A percentile compares a stretch with the other conserved stretches of the same genome.
phyloP scores from a whole-genome alignment of 2,329 filamentous ascomycete species.

The Hypoxylon sp. region DNA sequence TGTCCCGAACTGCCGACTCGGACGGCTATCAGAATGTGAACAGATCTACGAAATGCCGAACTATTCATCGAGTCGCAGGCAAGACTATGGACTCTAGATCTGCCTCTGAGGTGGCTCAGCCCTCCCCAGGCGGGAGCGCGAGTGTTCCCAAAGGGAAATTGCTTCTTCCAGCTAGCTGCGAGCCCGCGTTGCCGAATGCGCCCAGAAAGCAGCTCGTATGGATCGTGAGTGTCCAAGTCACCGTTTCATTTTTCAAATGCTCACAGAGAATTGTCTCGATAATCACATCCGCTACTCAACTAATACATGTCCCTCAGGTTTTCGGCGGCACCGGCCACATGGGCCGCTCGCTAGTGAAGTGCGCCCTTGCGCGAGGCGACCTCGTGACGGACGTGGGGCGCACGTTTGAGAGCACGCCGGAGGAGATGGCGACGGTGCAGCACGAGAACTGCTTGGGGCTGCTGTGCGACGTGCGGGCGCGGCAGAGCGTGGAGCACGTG shows the following conservation, averaged over 20 bases:
- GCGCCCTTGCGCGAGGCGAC: conserved; percentile 80
- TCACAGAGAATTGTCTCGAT: background rate
- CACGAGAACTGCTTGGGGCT: conserved; percentile 77
- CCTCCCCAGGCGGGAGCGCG: conserved; percentile 40
- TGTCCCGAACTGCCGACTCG: conserved; percentile 16
- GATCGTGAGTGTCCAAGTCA: conserved; percentile 69
- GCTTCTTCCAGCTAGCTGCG: conserved; percentile 82
- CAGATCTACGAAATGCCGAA: conserved; percentile 28
- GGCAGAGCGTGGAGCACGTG: conserved; percentile 76
- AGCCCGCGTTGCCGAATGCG: conserved; percentile 77
- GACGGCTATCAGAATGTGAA: background rate
- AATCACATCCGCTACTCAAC: conserved; percentile 5
- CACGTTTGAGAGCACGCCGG: conserved; percentile 76
- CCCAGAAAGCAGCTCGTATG: conserved; percentile 81
- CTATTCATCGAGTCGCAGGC: conserved; percentile 18
- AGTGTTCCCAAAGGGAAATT: conserved; percentile 51
- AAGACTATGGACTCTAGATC: conserved; percentile 42
- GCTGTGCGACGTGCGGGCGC: conserved; percentile 89
- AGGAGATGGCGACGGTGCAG: conserved; percentile 72
- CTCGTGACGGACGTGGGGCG: conserved; percentile 86
- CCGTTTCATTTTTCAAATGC: conserved; percentile 5
- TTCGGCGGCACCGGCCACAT: conserved; percentile 98
- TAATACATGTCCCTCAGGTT: conserved; percentile 63
- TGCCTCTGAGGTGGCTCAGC: conserved; percentile 38
- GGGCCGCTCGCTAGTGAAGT: conserved; percentile 87